Evolutionary conservation across 306 rosid genomes (phyloP), one percentile per base, ranked within the genome.

Genomic region (Hylodesmum podocarpum): DNA sequence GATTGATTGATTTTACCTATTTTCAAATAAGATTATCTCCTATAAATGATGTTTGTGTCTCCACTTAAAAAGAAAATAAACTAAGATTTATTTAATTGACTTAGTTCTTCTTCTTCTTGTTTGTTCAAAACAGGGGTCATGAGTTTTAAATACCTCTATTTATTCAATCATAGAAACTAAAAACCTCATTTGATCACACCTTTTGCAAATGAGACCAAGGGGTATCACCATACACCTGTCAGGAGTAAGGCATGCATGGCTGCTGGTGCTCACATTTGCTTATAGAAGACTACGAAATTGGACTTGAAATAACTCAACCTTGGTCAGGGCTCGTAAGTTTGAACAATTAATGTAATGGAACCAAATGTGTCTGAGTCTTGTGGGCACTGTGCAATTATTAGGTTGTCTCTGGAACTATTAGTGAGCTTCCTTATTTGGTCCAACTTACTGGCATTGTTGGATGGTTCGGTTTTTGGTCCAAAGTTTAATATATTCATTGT

Each of bases 401-500:
- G n/a, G n/a, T 36, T 37, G 55, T 27, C 66, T 68, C 28, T 12
- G 24, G 4, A 69, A 33, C 19, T 55, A 21, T 13, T 57, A 41
- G 22, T 31, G 4, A 69, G 16, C 21, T 8, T 55, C 31, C 55
- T 34, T n/a, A 22, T 22, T 7, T 47, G 77, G 72, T 36, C 73
- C 66, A 79, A 19, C 24, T 50, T 49, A 13, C 37, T 70, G 2
- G 19, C 2, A 59, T 15, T 25, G 46, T 39, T 47, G 76, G 72
- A 25, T 61, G 64, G 5, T 13, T 70, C 61, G 54, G 78, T 36
- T 43, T 70, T 70, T 54, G 66, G 46, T 70, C 16, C 57, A n/a
- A 61, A 36, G 31, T 47, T 29, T 43, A 55, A 54, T 51, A 16
- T 55, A 6, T n/a, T n/a, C 76, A 41, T 19, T 24, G 28, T 14